phyloP scores from a whole-genome alignment of 164 flowering plant species.

The Vitis rupestris region DNA sequence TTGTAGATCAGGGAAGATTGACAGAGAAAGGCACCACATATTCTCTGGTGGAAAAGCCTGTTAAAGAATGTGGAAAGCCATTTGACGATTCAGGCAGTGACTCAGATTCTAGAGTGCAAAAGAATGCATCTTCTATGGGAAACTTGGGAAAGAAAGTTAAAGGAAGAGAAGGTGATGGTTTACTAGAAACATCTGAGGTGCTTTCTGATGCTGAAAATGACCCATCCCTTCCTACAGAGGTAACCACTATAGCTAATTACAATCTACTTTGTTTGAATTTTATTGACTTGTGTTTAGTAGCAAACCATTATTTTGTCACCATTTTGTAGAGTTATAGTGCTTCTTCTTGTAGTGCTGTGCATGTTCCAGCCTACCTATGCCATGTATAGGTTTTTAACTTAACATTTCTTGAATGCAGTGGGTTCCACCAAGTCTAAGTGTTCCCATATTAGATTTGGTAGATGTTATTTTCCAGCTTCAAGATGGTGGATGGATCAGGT shows the following conservation, averaged over 20 bases:
- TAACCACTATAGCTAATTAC: slow-evolving; percentile 15
- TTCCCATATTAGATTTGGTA: slow-evolving; percentile 85
- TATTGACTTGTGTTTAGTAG: too few relatives aligned
- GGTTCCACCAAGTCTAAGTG: slow-evolving; percentile 88
- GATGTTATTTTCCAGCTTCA: slow-evolving; percentile 95
- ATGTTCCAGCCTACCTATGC: background rate
- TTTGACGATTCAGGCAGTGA: slow-evolving; percentile 46
- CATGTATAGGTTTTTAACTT: slow-evolving; percentile 1
- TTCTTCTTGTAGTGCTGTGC: background rate
- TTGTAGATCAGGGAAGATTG: slow-evolving; percentile 33
- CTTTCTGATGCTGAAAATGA: slow-evolving; percentile 52
- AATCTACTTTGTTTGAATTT: background rate
- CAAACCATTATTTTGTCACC: too few relatives aligned
- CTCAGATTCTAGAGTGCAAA: slow-evolving; percentile 31
- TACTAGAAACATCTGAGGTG: slow-evolving; percentile 31
- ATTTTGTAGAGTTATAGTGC: background rate
- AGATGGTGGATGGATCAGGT: slow-evolving; percentile 99
- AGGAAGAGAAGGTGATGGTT: slow-evolving; percentile 25
- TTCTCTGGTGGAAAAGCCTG: slow-evolving; percentile 30
- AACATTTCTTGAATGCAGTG: slow-evolving; percentile 55
- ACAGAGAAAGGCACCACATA: slow-evolving; percentile 24
- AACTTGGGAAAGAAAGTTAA: slow-evolving; percentile 29
- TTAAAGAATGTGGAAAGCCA: slow-evolving; percentile 30
- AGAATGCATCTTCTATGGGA: slow-evolving; percentile 17
- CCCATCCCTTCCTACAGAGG: slow-evolving; percentile 79